Evolutionary conservation across 1,284 basidiomycete genomes (phyloP).

Genomic region (Wolfiporia cocos): DNA sequence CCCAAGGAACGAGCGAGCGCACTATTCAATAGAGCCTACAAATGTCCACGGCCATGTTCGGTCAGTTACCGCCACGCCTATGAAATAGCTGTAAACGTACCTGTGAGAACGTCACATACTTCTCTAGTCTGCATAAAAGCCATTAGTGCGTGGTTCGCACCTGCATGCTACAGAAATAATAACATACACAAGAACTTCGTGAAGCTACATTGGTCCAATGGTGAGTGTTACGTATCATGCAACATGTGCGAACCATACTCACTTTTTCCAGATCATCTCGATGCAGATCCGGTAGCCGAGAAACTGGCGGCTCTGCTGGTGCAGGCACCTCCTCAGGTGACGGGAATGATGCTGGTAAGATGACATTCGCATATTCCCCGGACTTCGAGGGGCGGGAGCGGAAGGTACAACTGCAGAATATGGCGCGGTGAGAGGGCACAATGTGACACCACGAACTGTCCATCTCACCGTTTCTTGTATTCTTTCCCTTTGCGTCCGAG

Average conservation of each 20-base stretch:
- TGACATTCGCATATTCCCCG: slow-evolving; percentile 37
- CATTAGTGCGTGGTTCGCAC: background rate
- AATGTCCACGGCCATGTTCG: no score
- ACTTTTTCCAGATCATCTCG: slow-evolving; percentile 41
- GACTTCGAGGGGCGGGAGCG: slow-evolving; percentile 31
- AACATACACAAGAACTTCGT: slow-evolving; percentile 43
- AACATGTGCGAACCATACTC: slow-evolving; percentile 8
- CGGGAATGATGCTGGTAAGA: slow-evolving; percentile 28
- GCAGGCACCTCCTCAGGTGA: slow-evolving; percentile 7
- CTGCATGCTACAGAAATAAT: no score
- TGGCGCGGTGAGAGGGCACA: background rate
- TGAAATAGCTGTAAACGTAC: no score
- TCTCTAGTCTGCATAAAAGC: slow-evolving; percentile 42
- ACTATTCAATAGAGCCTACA: slow-evolving; percentile 50
- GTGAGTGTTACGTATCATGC: no score
- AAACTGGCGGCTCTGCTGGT: slow-evolving; percentile 8
- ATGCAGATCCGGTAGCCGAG: slow-evolving; percentile 24
- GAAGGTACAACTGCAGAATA: slow-evolving; percentile 17
- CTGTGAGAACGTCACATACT: slow-evolving; percentile 60
- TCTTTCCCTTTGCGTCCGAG: slow-evolving; percentile 46
- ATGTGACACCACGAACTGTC: background rate
- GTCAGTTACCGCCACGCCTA: no score
- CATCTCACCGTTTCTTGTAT: slow-evolving; percentile 39
- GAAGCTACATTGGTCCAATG: no score
- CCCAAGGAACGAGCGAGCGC: slow-evolving; percentile 9